Percentiles rank a stretch among this genome's conserved stretches.
Evolutionary conservation across 805 yeast genomes (phyloP).

Genomic region (Tetrapisispora fleetii): DNA sequence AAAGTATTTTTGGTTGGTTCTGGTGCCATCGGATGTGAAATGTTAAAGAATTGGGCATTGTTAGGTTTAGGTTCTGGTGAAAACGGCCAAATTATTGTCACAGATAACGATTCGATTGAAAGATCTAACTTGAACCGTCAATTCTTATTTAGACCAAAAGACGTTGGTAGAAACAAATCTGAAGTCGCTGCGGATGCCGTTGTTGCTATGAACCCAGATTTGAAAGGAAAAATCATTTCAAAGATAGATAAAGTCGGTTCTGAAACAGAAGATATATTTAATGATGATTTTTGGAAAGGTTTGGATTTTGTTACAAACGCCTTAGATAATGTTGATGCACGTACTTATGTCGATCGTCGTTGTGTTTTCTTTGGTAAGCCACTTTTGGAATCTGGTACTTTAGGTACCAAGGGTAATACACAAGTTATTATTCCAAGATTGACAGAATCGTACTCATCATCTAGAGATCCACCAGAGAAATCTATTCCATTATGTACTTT

Average conservation of each 20-base stretch:
- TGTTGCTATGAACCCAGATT: conserved; percentile 72
- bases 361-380: conserved; percentile 90
- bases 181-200: conserved; percentile 87
- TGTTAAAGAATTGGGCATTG: conserved; percentile 96
- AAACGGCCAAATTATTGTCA: conserved; percentile 70
- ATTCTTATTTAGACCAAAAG: conserved; percentile 86
- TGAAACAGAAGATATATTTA: conserved; percentile 81
- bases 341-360: conserved; percentile 94
- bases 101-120: conserved; percentile 93
- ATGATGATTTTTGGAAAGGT: conserved; percentile 74
- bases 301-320: conserved; percentile 94
- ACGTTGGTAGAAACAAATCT: conserved; percentile 86
- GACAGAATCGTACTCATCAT: conserved; percentile 92
- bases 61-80: conserved; percentile 92
- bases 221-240: conserved; percentile 66
- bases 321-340: conserved; percentile 92
- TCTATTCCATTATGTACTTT: conserved; percentile 94
- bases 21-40: conserved; percentile 98
- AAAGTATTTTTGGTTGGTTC: conserved; percentile 89
- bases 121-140: conserved; percentile 94
- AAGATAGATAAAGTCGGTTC: conserved; percentile 83
- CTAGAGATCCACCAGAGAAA: conserved; percentile 98
- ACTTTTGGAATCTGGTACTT: conserved; percentile 88
- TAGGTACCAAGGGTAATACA: conserved; percentile 97
- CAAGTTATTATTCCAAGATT: conserved; percentile 90